Evolutionary conservation across 2,329 filamentous ascomycete genomes (phyloP).

Genomic region (Xenosphaeropsis pyriputrescens): DNA sequence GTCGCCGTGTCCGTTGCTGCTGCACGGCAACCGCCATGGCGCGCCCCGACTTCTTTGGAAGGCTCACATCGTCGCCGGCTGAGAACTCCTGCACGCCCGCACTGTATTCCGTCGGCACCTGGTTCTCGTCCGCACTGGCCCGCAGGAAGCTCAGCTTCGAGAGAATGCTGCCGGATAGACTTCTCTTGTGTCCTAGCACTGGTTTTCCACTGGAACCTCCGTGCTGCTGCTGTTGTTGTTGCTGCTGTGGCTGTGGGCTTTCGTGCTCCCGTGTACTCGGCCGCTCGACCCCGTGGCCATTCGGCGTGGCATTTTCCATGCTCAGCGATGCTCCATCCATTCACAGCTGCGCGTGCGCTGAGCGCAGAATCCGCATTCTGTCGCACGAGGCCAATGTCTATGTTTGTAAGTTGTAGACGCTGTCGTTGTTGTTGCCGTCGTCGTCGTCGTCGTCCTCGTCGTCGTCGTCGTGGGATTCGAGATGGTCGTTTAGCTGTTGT

Average conservation of each 20-base stretch:
- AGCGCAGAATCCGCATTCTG: too few species aligned
- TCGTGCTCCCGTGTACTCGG: neutral
- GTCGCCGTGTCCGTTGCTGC: conserved; percentile 44
- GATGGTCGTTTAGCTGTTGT: too few species aligned
- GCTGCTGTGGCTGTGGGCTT: too few species aligned
- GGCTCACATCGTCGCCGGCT: neutral
- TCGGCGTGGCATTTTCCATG: conserved; percentile 2
- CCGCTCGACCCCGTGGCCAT: neutral
- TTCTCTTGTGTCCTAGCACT: conserved; percentile 23
- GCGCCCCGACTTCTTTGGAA: conserved; percentile 14
- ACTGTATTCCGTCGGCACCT: conserved; percentile 12
- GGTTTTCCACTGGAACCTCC: conserved; percentile 23
- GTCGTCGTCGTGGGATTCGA: too few species aligned
- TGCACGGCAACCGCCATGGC: conserved; percentile 21
- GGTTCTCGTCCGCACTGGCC: conserved; percentile 23
- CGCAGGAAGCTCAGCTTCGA: conserved; percentile 58
- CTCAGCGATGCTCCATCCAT: neutral
- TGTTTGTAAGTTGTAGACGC: too few species aligned
- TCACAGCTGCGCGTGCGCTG: too few species aligned
- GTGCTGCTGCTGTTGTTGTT: too few species aligned
- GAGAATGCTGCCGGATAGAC: conserved; percentile 39
- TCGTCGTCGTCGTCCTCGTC: too few species aligned
- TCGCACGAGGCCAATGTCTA: too few species aligned
- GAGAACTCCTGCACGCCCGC: conserved; percentile 1
- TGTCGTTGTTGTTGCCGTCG: too few species aligned